These are phyloP conservation scores for Huntiella bhutanensis DNA, from an alignment of 2,329 filamentous ascomycete species.

Conservation along the genomic window DNA sequence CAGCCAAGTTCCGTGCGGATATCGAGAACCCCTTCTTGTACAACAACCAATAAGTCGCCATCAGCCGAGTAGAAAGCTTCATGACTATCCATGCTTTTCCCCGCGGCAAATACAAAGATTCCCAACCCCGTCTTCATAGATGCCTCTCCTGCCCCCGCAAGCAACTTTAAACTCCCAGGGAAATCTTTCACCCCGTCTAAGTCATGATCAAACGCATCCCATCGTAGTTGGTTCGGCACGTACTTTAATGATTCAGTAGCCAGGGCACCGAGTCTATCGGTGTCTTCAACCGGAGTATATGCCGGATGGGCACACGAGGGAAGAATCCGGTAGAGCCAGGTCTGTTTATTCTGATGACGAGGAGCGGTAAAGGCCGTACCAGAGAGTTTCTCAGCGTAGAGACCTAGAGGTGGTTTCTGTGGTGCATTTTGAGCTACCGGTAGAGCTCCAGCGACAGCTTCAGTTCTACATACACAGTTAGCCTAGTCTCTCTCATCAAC, in stretches of 20 bases:
- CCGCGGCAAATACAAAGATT: slow-evolving; percentile 58
- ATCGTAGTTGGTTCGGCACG: slow-evolving; percentile 64
- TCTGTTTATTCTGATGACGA: slow-evolving; percentile 47
- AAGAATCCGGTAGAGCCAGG: slow-evolving; percentile 53
- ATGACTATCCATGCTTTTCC: slow-evolving; percentile 48
- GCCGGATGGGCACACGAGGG: slow-evolving; percentile 42
- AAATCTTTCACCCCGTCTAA: slow-evolving; percentile 30
- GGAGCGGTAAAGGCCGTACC: slow-evolving; percentile 55
- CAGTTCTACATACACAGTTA: slow-evolving; percentile 32
- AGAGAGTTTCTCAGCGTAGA: slow-evolving; percentile 67
- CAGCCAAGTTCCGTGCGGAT: slow-evolving; percentile 54
- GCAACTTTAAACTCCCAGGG: slow-evolving; percentile 38
- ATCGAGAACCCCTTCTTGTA: slow-evolving; percentile 50
- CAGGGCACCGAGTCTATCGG: slow-evolving; percentile 12
- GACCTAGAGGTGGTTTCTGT: slow-evolving; percentile 57
- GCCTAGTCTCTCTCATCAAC: background rate
- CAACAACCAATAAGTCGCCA: slow-evolving; percentile 55
- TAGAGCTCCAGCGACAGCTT: slow-evolving; percentile 56
- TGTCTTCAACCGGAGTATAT: slow-evolving; percentile 20
- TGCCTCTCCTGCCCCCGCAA: slow-evolving; percentile 61
- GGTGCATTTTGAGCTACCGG: slow-evolving; percentile 65
- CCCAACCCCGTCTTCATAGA: slow-evolving; percentile 56
- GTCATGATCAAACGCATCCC: slow-evolving; percentile 57
- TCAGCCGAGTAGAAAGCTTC: slow-evolving; percentile 65
- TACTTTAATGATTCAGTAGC: slow-evolving; percentile 37